Percentiles rank a stretch among this genome's conserved stretches.
These are phyloP conservation scores for Teunomyces panamensis DNA, from an alignment of 805 yeast genomes.

Conservation along the genomic window DNA sequence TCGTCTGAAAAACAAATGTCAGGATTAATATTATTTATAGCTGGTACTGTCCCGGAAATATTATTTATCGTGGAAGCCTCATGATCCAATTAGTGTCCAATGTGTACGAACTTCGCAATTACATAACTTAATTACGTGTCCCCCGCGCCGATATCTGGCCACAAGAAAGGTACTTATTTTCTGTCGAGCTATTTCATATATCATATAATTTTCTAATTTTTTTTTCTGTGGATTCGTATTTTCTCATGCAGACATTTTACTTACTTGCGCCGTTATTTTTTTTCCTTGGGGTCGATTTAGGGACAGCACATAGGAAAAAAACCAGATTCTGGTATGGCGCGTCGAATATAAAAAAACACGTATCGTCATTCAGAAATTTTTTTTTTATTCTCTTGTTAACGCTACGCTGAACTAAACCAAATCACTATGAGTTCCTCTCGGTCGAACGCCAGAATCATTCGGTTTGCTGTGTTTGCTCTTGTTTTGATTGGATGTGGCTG, in stretches of 20 bases:
- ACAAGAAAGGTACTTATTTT: too few species aligned
- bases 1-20: too few species aligned
- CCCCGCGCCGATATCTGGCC: too few species aligned
- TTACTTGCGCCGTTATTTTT: neutral
- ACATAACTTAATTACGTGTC: too few species aligned
- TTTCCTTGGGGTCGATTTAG: neutral
- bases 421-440: slow-evolving; percentile 34
- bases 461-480: slow-evolving; percentile 47
- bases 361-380: neutral
- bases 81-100: too few species aligned
- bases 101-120: too few species aligned
- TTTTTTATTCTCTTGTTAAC: too few species aligned
- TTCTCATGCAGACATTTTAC: neutral
- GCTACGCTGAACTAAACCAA: too few species aligned
- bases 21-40: too few species aligned
- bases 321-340: neutral
- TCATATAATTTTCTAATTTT: neutral
- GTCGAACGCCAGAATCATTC: slow-evolving; percentile 46
- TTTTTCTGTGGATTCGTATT: neutral
- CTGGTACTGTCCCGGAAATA: too few species aligned
- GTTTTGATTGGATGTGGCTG: slow-evolving; percentile 46
- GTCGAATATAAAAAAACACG: neutral
- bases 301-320: neutral
- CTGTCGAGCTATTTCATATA: too few species aligned
- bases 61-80: too few species aligned